Percentiles rank a stretch among this genome's conserved stretches.
phyloP scores from a whole-genome alignment of 352 stramenopile genomes.

The Poterioochromonas sp. region DNA sequence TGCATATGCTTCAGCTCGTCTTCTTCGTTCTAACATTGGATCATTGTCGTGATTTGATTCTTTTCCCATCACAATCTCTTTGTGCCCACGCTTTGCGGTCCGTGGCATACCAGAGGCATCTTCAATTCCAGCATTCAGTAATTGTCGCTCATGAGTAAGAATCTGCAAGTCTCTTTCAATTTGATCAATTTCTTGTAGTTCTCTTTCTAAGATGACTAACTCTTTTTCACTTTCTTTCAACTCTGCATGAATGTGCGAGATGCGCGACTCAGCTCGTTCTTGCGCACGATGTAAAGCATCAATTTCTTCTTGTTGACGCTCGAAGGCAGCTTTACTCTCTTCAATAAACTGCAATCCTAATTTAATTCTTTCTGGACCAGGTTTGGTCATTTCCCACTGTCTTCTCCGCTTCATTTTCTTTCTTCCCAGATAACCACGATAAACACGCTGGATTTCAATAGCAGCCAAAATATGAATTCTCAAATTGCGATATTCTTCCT shows the following conservation, averaged over 20 bases:
- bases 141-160: constrained; percentile 75
- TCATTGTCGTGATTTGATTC: constrained; percentile 35
- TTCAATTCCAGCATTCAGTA: constrained; percentile 60
- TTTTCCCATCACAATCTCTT: constrained; percentile 49
- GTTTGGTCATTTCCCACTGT: constrained; percentile 70
- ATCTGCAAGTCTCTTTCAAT: constrained; percentile 73
- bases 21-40: not conserved
- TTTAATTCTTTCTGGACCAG: constrained; percentile 71
- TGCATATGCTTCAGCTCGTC: constrained; percentile 62
- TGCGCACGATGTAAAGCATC: constrained; percentile 78
- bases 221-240: constrained; percentile 77
- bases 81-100: constrained; percentile 35
- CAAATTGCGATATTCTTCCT: constrained; percentile 52
- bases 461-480: constrained; percentile 50
- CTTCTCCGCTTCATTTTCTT: constrained; percentile 48
- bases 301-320: constrained; percentile 77
- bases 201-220: constrained; percentile 69
- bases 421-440: constrained; percentile 66
- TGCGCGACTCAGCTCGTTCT: constrained; percentile 68
- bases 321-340: constrained; percentile 79
- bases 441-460: constrained; percentile 75
- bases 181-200: constrained; percentile 82
- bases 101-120: constrained; percentile 46
- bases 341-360: constrained; percentile 79
- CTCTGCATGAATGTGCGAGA: constrained; percentile 75